Percentiles rank a stretch among this genome's conserved stretches.
Conservation (phyloP, 2,329 filamentous ascomycete genomes). For the Hypoxylon sp. region DNA sequence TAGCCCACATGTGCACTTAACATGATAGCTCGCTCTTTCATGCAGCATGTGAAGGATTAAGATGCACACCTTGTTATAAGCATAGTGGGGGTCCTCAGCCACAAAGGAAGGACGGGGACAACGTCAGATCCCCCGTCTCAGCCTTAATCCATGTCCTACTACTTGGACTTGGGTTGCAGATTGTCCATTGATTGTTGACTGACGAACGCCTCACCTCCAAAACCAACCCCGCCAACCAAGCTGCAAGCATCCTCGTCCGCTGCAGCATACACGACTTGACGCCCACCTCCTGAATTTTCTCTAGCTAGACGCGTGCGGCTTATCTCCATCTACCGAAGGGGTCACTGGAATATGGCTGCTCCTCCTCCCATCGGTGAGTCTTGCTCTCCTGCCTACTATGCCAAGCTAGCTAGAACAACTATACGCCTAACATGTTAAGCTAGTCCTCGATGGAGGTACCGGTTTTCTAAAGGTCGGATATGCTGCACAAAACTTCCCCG, state of each 20-base stretch:
- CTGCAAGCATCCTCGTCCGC: slow-evolving; percentile 34
- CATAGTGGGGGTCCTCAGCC: slow-evolving; percentile 20
- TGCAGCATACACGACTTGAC: slow-evolving; percentile 30
- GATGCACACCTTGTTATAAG: not conserved
- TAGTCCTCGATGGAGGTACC: slow-evolving; percentile 99
- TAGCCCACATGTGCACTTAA: not conserved
- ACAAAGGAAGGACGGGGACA: slow-evolving; percentile 15
- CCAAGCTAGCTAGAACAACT: slow-evolving; percentile 8
- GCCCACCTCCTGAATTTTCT: slow-evolving; percentile 3
- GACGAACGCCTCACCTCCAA: slow-evolving; percentile 40
- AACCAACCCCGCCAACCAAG: slow-evolving; percentile 40
- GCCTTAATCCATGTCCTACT: slow-evolving; percentile 25
- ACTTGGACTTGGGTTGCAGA: slow-evolving; percentile 11
- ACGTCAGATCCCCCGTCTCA: slow-evolving; percentile 42
- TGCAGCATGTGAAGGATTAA: not conserved
- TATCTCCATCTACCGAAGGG: slow-evolving; percentile 39
- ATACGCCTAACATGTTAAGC: slow-evolving; percentile 45
- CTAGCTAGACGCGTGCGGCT: slow-evolving; percentile 17
- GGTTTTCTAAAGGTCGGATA: slow-evolving; percentile 99
- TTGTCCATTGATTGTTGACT: slow-evolving; percentile 16
- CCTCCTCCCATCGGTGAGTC: slow-evolving; percentile 69
- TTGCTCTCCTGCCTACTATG: slow-evolving; percentile 1
- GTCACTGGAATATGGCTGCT: slow-evolving; percentile 63
- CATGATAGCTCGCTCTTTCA: too few relatives aligned
- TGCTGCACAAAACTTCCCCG: slow-evolving; percentile 98